Evolutionary conservation across 345 rosid species (phyloP), one percentile per base, ranked within the genome.

Genomic region (Populus euphratica): DNA sequence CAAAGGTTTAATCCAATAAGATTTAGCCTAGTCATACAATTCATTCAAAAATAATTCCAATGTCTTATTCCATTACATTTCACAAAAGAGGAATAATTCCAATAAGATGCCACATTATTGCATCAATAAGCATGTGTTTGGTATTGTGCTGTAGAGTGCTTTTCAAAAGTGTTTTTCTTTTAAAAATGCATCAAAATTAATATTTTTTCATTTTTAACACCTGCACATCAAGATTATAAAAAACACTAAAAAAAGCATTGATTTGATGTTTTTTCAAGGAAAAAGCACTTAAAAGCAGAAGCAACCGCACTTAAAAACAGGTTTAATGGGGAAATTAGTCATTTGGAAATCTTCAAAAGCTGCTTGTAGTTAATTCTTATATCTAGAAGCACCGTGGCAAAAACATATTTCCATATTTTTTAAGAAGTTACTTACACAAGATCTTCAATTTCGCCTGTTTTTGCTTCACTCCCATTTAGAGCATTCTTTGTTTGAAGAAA

Each of bases 341-440:
- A 47, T 47, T 47, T 47, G 18, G 1, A 47, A 47, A 47, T 47
- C 50, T 47, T 47, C 50, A 47, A 47, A 13, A 47, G 18, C 5
- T 0, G 17, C 50, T 47, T 47, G 17, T 47, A 47, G 50, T 3
- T 3, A 47, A 44, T 12, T 47, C 50, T 61, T 61, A 18, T 21
- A 18, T 21, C 25, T 8, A 5, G 27, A 33, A 35, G 41, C 43
- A 5, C 41, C 18, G 70, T 67, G 35, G 47, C 43, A 56, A 59
- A n/a, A 41, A 38, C 54, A 56, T 20, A 38, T 10, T 43, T 54
- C 4, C 69, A 67, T 7, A 49, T 3, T 65, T 23, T 10, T 12
- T 16, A 9, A 56, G 44, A 56, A 82, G 49, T 69, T 14, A 56
- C 93, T 54, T 91, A 92, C 98, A 90, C 81, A 50, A 79, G 71